Evolutionary conservation across 495 filamentous ascomycete genomes (phyloP), one percentile per base, ranked within the genome.

Genomic region (Aspergillus carlsbadensis): DNA sequence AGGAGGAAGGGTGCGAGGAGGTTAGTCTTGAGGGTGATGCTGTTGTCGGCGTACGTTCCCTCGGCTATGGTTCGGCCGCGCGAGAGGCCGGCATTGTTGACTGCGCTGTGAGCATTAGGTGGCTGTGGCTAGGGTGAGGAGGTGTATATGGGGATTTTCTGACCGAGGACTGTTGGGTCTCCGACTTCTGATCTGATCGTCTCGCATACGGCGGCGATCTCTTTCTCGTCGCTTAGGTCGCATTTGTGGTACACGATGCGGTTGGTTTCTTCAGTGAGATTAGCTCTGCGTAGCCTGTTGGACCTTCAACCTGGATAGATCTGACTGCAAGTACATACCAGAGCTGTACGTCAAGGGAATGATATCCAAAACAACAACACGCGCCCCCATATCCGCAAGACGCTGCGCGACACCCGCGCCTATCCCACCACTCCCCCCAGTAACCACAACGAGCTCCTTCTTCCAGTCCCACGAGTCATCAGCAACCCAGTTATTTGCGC

Each of bases 51-150:
- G 44, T 81, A 64, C 14, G 78, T 73, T 41, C 87, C 76, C 47
- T 84, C 77, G 45, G 88, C 77, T 10, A 94, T 70, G 15, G 80
- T 76, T 67, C 86, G 87, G 57, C 85, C 85, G 35, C 82, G 74
- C 34, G 85, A 84, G 41, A 91, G 78, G 61, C 84, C 90, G 6
- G 90, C 90, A 72, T 91, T 91, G 73, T 92, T 92, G 69, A 94
- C 89, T 36, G 90, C 6, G 72, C 56, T 29, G 8, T n/a, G n/a
- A n/a, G n/a, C n/a, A n/a, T n/a, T n/a, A n/a, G n/a, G n/a, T n/a
- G n/a, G n/a, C n/a, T n/a, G n/a, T n/a, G n/a, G n/a, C n/a, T n/a
- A n/a, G n/a, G n/a, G n/a, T n/a, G n/a, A n/a, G n/a, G n/a, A n/a
- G n/a, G 31, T n/a, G n/a, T n/a, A n/a, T n/a, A n/a, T n/a, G n/a